Base-by-base conservation (phyloP, 768 basidiomycete species). In the Leccinum sublutescens region DNA sequence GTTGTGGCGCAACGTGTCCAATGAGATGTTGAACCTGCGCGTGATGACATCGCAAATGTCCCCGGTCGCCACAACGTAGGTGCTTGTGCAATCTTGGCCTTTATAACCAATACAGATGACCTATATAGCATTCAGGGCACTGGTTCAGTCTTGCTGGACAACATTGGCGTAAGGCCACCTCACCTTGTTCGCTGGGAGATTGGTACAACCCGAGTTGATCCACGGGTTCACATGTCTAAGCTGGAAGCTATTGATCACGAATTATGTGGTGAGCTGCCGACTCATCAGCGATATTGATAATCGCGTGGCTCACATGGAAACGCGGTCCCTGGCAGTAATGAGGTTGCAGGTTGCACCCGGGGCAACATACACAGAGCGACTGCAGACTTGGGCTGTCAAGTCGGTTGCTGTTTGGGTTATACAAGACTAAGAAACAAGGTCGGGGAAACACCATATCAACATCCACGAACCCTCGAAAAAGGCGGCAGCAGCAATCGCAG, bases 201-300 rank as follows among this genome's bases (percentile, higher is more conserved):
- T 34, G 4, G 5, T 34, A 12, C 33, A 34, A 34, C 4, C 4
- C 33, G 33, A 10, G 12, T 34, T 12, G 33, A 34, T 34, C 33
- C 33, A 34, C 89, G 90, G 40, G n/a, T 84, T 85, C 60, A 82
- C 81, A 40, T 76, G 57, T 23, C 80, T 79, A 59, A 89, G 80
- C 70, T 89, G 87, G 74, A 78, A 85, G 0, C 83, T 85, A 58
- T 51, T 36, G 11, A 12, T 47, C 5, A 21, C 19, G 19, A 31
- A 7, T 2, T 4, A 12, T 21, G 14, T 4, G 33, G 27, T 57
- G 8, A 59, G 56, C 54, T 11, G 21, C 8, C 31, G 17, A 55
- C 12, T 40, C 40, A 43, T 43, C 38, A 17, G 17, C 9, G n/a
- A 17, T 43, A 43, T n/a, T n/a, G 2, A 15, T 19, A n/a, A n/a